Percentiles rank a stretch among this genome's conserved stretches.
phyloP scores from a whole-genome alignment of 208 protist genomes.

The Herpetomonas tarakana region DNA sequence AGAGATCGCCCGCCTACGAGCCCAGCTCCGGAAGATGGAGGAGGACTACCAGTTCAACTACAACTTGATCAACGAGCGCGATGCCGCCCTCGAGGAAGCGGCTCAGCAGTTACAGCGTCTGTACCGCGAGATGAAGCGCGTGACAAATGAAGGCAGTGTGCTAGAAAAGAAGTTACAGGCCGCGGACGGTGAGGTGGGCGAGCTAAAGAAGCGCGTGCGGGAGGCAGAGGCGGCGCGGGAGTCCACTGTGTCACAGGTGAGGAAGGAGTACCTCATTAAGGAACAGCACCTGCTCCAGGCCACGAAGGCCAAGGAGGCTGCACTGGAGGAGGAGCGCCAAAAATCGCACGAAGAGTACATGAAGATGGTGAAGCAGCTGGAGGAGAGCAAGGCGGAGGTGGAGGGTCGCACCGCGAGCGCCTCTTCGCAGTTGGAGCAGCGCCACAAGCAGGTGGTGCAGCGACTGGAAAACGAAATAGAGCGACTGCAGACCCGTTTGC shows the following conservation, averaged over 20 bases:
- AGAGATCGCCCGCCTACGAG: conserved; percentile 47
- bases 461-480: conserved; percentile 44
- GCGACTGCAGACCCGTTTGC: conserved; percentile 20
- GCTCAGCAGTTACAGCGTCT: conserved; percentile 73
- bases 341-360: conserved; percentile 67
- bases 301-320: conserved; percentile 31
- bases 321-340: conserved; percentile 56
- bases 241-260: conserved; percentile 27
- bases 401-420: conserved; percentile 24
- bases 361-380: conserved; percentile 29
- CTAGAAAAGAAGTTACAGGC: conserved; percentile 36
- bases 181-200: conserved; percentile 32
- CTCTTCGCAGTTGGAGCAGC: conserved; percentile 33
- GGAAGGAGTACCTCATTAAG: conserved; percentile 45
- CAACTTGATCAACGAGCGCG: conserved; percentile 81
- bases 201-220: conserved; percentile 47
- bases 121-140: conserved; percentile 67
- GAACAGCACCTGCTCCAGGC: conserved; percentile 47
- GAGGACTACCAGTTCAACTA: conserved; percentile 92
- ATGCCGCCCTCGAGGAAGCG: conserved; percentile 80
- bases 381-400: conserved; percentile 37
- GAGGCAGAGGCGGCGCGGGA: conserved; percentile 61
- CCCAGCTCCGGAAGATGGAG: conserved; percentile 67
- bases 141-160: conserved; percentile 31
- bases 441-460: conserved; percentile 36